These are phyloP conservation scores for Chimonanthus praecox DNA, from an alignment of 164 flowering plant species.

Conservation along the genomic window DNA sequence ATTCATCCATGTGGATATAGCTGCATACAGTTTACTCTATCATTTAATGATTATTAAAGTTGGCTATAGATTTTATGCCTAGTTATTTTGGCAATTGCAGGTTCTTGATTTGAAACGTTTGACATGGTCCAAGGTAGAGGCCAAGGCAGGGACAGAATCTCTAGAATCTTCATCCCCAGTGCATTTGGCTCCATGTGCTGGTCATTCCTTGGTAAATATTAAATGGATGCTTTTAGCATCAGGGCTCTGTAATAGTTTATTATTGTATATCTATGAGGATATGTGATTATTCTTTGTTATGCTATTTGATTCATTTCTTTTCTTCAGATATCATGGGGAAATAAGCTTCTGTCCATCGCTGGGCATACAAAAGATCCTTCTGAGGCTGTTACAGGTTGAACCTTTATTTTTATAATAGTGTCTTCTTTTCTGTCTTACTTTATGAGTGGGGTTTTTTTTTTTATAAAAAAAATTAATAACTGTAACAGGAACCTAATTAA, in stretches of 20 bases:
- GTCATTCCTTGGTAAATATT: conserved; percentile 85
- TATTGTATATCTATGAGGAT: neutral
- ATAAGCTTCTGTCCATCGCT: conserved; percentile 84
- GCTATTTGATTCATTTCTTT: neutral
- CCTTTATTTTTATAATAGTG: neutral
- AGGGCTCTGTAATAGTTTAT: neutral
- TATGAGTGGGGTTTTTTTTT: neutral
- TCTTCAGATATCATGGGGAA: conserved; percentile 83
- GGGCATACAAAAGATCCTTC: conserved; percentile 95
- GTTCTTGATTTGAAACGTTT: conserved; percentile 83
- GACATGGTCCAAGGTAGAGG: conserved; percentile 88
- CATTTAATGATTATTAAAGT: neutral
- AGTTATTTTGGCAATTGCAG: conserved; percentile 36
- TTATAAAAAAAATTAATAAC: no score
- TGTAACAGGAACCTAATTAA: no score
- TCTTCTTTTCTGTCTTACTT: neutral
- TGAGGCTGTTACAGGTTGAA: conserved; percentile 73
- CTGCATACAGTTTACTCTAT: neutral
- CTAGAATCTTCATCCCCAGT: conserved; percentile 42
- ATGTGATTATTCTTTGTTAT: no score
- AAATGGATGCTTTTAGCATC: neutral
- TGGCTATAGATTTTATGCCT: neutral
- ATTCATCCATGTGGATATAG: neutral
- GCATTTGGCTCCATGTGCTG: conserved; percentile 69
- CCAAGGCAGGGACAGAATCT: conserved; percentile 38